Conservation (phyloP, 495 filamentous ascomycete species). For the Xylaria bambusicola region DNA sequence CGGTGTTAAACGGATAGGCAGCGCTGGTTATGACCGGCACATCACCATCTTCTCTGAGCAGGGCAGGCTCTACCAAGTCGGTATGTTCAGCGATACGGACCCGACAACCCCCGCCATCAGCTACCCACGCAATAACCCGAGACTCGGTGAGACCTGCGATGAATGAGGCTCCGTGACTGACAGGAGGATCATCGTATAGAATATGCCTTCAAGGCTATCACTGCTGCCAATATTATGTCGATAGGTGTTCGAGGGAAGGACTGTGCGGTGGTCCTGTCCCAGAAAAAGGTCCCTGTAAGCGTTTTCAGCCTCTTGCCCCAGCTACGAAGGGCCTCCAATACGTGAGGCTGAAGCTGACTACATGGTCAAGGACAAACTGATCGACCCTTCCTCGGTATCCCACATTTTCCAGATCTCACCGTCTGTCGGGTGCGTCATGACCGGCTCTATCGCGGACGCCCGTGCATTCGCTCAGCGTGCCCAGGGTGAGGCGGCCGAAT, state of each 20-base stretch:
- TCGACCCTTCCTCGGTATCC: slow-evolving; percentile 94
- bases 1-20: slow-evolving; percentile 57
- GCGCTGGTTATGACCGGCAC: slow-evolving; percentile 95
- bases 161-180: slow-evolving; percentile 33
- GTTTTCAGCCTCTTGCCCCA: slow-evolving; percentile 17
- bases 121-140: not conserved
- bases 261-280: slow-evolving; percentile 94
- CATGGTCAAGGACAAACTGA: slow-evolving; percentile 84
- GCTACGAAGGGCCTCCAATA: slow-evolving; percentile 18
- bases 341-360: slow-evolving; percentile 35
- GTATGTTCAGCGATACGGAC: slow-evolving; percentile 60
- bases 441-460: slow-evolving; percentile 96
- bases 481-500: slow-evolving; percentile 93
- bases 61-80: slow-evolving; percentile 97
- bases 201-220: slow-evolving; percentile 99
- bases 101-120: not conserved
- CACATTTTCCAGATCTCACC: slow-evolving; percentile 97
- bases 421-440: slow-evolving; percentile 97
- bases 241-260: slow-evolving; percentile 93
- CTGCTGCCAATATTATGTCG: slow-evolving; percentile 96
- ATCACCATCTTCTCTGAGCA: slow-evolving; percentile 99
- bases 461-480: slow-evolving; percentile 88
- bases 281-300: slow-evolving; percentile 99
- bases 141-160: slow-evolving; percentile 11
- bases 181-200: slow-evolving; percentile 53